Base-by-base conservation (phyloP, 2,329 filamentous ascomycete genomes). In the Coniochaeta sp. region DNA sequence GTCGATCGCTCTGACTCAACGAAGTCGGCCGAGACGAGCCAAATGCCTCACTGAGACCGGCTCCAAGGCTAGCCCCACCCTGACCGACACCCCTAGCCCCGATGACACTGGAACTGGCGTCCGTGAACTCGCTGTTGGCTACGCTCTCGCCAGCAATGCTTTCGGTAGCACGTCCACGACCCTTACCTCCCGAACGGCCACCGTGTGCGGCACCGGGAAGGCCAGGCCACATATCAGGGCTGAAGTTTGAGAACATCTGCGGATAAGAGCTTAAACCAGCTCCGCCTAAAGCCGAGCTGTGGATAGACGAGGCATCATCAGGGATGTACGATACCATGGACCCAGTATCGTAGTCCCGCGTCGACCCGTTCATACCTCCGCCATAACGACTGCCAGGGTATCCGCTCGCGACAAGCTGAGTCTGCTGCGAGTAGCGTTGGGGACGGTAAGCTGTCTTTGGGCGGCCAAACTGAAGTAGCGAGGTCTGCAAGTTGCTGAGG, bases 291-390 rank as follows among this genome's bases (percentile, higher is more conserved):
- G 92, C 88, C 52, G 92, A 96, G 56, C 92, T 93, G 74, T 98
- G 93, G 54, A 99, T 89, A 1, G 93, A 97, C 9, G 93, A 98
- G 44, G 96, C 92, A 73, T 99, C 95, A 69, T 99, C 95, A 1
- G 93, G 91, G 62, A 99, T 96, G 72, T 96, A 98, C 17, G 93
- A 95, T 67, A 97, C 82, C 71, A 97, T 90, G 3, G 93, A 98
- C 50, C 91, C 90, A 19, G 89, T 86, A 69, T 97, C 93, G 62
- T 85, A 81, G 63, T 86, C 83, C 50, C 82, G 80, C 40, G 70
- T 71, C 1, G 77, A 73, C 19, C 70, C 61, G 72, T 74, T 71
- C 62, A 63, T 56, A 7, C 73, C 72, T 17, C 72, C 73, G 57
- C 78, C 76, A 65, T 73, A 76, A 3, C 78, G 75, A 24, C 77